Evolutionary conservation across 1,284 basidiomycete species (phyloP), one percentile per base, ranked within the genome.

Genomic region (Ganoderma leucocontextum): DNA sequence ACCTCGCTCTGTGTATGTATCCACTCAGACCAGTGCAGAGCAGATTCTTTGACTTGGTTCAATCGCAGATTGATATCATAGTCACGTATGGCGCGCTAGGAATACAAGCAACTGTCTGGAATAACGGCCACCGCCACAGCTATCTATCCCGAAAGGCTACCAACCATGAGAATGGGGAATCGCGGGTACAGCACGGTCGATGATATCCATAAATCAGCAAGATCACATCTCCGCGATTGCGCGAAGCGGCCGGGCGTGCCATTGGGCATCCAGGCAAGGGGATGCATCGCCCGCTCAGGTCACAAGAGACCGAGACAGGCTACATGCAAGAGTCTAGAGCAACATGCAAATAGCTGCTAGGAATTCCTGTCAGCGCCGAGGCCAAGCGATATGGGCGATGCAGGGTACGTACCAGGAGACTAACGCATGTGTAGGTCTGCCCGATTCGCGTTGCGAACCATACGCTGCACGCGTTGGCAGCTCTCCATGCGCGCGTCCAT

Each of bases 401-500:
- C 49, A 58, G 41, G 58, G 49, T 60, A 70, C 75, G 70, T 62
- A 72, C 72, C 70, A 47, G 62, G 22, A 57, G 61, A 38, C 76
- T 72, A 76, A 38, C 72, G 68, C 70, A 74, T 73, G 68, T 73
- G 74, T 15, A 78, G 70, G 74, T 78, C 75, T 7, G 63, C 68
- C 35, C 66, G 63, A 68, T 68, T 64, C 75, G 74, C 80, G 77
- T 86, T 84, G 73, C 84, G 83, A 47, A 92, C 85, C 72, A 93
- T 82, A 58, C 83, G 83, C 70, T 87, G 86, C 61, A 91, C 82
- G 44, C 90, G 82, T 71, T 89, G 83, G 77, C 91, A 93, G 75
- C 89, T 91, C 77, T 92, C 90, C 85, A 93, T 88, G 63, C 91
- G 85, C 7, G 87, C 83, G 73, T 91, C 89, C 82, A 92, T 86